Percentiles rank a stretch among this genome's conserved stretches.
Evolutionary conservation across 352 stramenopile species (phyloP).

Genomic region (Globisporangium rhizosaccharum): DNA sequence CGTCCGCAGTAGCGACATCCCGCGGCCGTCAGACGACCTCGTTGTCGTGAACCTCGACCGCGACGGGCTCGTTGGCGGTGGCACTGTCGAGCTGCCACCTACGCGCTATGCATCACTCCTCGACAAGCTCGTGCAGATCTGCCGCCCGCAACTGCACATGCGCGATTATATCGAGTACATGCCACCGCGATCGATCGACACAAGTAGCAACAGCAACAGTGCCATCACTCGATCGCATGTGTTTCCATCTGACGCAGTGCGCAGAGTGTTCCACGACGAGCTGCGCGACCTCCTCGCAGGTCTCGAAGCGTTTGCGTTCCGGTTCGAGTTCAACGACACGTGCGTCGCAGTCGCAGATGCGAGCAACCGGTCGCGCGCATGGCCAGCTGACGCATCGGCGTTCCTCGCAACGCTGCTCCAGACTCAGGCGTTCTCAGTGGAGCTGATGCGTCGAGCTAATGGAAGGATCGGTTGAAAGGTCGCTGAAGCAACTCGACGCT

Average conservation of each 20-base stretch:
- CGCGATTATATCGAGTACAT: constrained; percentile 34
- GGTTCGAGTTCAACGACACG: constrained; percentile 38
- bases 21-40: constrained; percentile 38
- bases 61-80: constrained; percentile 43
- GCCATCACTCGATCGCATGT: not conserved
- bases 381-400: constrained; percentile 27
- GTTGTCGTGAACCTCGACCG: constrained; percentile 55
- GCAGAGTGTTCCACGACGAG: constrained; percentile 34
- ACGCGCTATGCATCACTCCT: constrained; percentile 26
- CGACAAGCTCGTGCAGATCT: constrained; percentile 35
- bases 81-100: constrained; percentile 34
- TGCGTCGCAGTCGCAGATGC: constrained; percentile 46
- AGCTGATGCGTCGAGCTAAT: no score
- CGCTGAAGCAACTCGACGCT: no score
- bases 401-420: constrained; percentile 48
- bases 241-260: constrained; percentile 25
- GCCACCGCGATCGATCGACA: not conserved
- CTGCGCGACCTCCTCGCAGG: constrained; percentile 31
- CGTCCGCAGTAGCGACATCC: constrained; percentile 38
- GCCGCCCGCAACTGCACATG: constrained; percentile 24
- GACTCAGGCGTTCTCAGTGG: constrained; percentile 51
- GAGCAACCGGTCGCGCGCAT: constrained; percentile 26
- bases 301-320: constrained; percentile 57
- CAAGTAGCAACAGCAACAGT: not conserved
- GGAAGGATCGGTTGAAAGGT: no score